Base-by-base conservation (phyloP, 2,329 filamentous ascomycete species). In the Coniochaeta hoffmannii region DNA sequence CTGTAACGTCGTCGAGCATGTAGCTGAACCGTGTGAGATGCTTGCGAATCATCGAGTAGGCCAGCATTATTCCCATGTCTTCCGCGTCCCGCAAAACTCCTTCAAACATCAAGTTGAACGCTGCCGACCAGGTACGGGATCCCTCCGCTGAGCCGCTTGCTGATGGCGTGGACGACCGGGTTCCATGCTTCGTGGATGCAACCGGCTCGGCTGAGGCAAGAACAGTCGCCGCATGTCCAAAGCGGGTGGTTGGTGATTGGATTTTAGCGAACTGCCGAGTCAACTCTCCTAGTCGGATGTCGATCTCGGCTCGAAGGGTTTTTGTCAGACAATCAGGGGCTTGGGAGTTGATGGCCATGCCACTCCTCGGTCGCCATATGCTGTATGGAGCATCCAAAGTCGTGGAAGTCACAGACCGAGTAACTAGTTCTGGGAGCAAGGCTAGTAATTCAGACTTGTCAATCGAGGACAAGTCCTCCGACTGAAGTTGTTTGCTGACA, bases 81-180 rank as follows among this genome's bases (percentile, higher is more conserved):
- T 87, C 83, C 0, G 76, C 81, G 59, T 86, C 84, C 10, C 81
- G 71, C 17, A 86, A 65, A 3, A 81, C 69, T 0, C 73, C 73
- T 59, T 86, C 83, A 9, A 86, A 64, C 55, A 86, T 66, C 3
- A 73, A 69, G 36, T 80, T 75, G 55, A 87, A 87, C 0, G 81
- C 80, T 31, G 74, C 69, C 1, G 74, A 74, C 84, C 83, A 87
- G 1, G 73, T 76, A 6, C 65, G 65, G 2, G 65, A 66, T 38
- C 69, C 49, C 49, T 15, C 70, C 53, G 63, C 51, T 22, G 35
- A 12, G 17, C 35, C 1, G 54, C 51, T 7, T 57, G 49, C 32
- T 44, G 51, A 50, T 6, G 53, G 41, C n/a, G 41, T 26, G 24
- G 17, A 2, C 19, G 17, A 8, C 12, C 22, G 41, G 24, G 19